phyloP scores from a whole-genome alignment of 192 early-diverging fungal genomes.

The Coemansia sp. region DNA sequence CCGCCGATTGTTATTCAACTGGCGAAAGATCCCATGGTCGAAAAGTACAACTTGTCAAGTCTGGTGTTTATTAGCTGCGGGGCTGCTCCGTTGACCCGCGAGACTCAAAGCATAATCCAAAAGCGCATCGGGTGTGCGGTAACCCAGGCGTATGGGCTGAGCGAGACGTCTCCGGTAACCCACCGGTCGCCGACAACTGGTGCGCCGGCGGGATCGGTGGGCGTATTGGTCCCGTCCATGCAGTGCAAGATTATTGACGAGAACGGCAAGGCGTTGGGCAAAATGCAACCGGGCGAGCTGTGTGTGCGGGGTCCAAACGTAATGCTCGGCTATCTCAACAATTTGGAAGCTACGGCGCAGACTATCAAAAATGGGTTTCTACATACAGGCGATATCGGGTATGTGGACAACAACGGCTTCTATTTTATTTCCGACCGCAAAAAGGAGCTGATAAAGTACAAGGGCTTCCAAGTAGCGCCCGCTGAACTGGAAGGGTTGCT shows the following conservation, averaged over 20 bases:
- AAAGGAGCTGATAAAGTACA: constrained; percentile 95
- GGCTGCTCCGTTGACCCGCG: constrained; percentile 75
- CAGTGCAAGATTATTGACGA: constrained; percentile 72
- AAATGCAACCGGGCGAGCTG: constrained; percentile 74
- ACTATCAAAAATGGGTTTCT: constrained; percentile 75
- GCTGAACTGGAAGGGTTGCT: constrained; percentile 84
- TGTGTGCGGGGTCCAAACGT: constrained; percentile 82
- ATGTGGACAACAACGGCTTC: constrained; percentile 61
- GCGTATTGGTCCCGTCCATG: constrained; percentile 67
- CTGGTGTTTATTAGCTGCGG: constrained; percentile 65
- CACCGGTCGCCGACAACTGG: constrained; percentile 15
- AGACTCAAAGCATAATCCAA: constrained; percentile 58
- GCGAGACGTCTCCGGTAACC: constrained; percentile 51
- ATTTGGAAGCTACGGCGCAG: constrained; percentile 68
- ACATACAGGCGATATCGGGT: constrained; percentile 80
- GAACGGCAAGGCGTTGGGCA: constrained; percentile 60
- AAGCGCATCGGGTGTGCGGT: constrained; percentile 42
- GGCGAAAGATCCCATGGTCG: constrained; percentile 70
- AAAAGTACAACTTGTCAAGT: constrained; percentile 69
- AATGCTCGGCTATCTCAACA: constrained; percentile 85
- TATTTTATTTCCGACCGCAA: constrained; percentile 70
- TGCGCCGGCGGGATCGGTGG: constrained; percentile 59
- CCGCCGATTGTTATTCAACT: constrained; percentile 68
- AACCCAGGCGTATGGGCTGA: constrained; percentile 66
- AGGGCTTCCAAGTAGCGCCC: constrained; percentile 77